Evolutionary conservation across 768 basidiomycete species (phyloP), one percentile per base, ranked within the genome.

Genomic region (Cantharellus cinnabarinus): DNA sequence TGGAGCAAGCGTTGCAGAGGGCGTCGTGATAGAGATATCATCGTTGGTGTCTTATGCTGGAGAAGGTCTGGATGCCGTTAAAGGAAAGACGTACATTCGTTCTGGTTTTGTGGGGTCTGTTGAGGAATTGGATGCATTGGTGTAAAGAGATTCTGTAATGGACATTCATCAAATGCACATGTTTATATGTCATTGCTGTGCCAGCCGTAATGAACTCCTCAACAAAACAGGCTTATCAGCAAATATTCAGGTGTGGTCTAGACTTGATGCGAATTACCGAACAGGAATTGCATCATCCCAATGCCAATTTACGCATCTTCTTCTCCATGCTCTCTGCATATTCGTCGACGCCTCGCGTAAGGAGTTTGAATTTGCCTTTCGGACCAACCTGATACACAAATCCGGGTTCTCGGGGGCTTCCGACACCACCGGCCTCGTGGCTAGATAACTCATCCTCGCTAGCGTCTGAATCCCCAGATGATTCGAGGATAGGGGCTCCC

Each of bases 41-140:
- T 91, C 95, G 15, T 72, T 82, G 4, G 81, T 93, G 60, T 84
- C 79, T 65, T 99, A 97, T 63, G 83, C 85, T 29, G 95, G 95
- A 14, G 95, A 99, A 69, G 94, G 90, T 2, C 71, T 98, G 61
- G 82, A 85, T 65, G 72, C 69, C 54, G 76, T 86, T 54, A 82
- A 81, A 69, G 91, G 89, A 51, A 83, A 83, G 74, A 77, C 70
- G 38, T 84, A 90, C 69, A 76, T 76, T 52, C 85, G 78, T 68
- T 85, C 84, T 14, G 89, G 89, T 5, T 67, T 78, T 41, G 82
- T 82, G 15, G 78, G 73, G 65, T 71, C 71, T 20, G 64, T 83
- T 40, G 83, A 82, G 66, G 85, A 86, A 66, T 71, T 91, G 62
- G 85, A 88, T 64, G 77, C 74, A 58, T 72, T 89, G 64, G 70